phyloP scores from a whole-genome alignment of 1,284 basidiomycete genomes.

The Thecaphora thlaspeos region DNA sequence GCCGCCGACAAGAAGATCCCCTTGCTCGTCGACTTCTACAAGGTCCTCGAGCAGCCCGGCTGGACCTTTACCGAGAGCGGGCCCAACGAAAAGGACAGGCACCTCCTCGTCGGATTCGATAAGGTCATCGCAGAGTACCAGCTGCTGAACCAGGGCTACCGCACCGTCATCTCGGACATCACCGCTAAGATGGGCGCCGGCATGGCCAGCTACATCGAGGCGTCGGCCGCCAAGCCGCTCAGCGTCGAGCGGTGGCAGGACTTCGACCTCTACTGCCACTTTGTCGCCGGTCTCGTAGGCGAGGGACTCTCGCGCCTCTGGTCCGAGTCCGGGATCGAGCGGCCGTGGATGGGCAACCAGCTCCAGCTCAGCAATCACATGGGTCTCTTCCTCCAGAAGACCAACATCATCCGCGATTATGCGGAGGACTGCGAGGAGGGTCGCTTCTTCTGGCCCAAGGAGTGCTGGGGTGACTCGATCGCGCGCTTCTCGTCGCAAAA shows the following conservation, averaged over 20 bases:
- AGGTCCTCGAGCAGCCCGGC: conserved; percentile 75
- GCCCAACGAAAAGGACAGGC: conserved; percentile 84
- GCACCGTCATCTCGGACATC: conserved; percentile 76
- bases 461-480: conserved; percentile 71
- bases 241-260: conserved; percentile 62
- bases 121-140: conserved; percentile 80
- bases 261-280: conserved; percentile 97
- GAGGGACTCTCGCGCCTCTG: conserved; percentile 92
- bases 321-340: conserved; percentile 82
- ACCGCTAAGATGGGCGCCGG: conserved; percentile 74
- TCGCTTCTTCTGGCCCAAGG: conserved; percentile 91
- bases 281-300: conserved; percentile 95
- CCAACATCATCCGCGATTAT: conserved; percentile 95
- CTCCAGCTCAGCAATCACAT: conserved; percentile 88
- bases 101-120: conserved; percentile 82
- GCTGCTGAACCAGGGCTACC: conserved; percentile 64
- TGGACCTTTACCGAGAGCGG: conserved; percentile 84
- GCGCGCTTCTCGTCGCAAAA: conserved; percentile 41
- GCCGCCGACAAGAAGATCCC: conserved; percentile 82
- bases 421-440: conserved; percentile 84
- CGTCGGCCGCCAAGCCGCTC: conserved; percentile 35
- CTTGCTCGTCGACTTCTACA: conserved; percentile 78
- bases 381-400: conserved; percentile 97
- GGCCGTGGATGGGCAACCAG: conserved; percentile 73
- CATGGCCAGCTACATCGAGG: conserved; percentile 80